Evolutionary conservation across 108 stramenopile species (phyloP), one percentile per base, ranked within the genome.

Genomic region (Nannochloropsis granulata): DNA sequence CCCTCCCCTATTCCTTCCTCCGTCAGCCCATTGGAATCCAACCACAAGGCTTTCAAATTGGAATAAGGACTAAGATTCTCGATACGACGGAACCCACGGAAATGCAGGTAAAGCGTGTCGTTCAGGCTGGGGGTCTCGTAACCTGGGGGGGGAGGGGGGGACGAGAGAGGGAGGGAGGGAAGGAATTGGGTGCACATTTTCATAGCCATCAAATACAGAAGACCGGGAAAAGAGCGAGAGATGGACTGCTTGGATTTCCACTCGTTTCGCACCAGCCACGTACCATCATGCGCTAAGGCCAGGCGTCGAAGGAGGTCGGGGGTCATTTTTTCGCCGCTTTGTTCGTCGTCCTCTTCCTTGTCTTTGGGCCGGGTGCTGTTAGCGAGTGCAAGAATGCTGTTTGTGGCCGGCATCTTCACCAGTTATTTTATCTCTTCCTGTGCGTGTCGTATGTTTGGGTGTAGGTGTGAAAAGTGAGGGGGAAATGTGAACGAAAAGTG

Each of bases 101-200:
- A 95, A 83, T 95, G 94, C 3, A 95, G 90, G 81, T 94, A 94
- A 10, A 95, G 88, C 10, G 43, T 93, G 26, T 94, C 93, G 79
- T 95, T 95, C 23, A 95, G 88, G 45, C 91, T 92, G 12, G 94
- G 94, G 9, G 92, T 93, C 45, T 91, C 88, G 56, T 95, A 95
- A 12, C 94, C 94, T 71, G 10, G 56, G n/a, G n/a, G 0, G 56
- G 56, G 56, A n/a, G 56, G 56, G 56, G n/a, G n/a, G 56, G 56
- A 10, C 16, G 56, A 71, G 56, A 71, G 56, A 71, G 56, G 56
- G 11, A 71, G 56, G 56, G 56, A 71, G 21, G 56, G 56, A 71
- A 10, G 56, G 56, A 71, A 71, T 5, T 11, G 21, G 56, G 10
- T 5, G 56, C 56, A n/a, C 7, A 71, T 5, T 34, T 34, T 34